phyloP scores from a whole-genome alignment of 371 early-diverging fungal genomes.

The Funneliformis caledonium region DNA sequence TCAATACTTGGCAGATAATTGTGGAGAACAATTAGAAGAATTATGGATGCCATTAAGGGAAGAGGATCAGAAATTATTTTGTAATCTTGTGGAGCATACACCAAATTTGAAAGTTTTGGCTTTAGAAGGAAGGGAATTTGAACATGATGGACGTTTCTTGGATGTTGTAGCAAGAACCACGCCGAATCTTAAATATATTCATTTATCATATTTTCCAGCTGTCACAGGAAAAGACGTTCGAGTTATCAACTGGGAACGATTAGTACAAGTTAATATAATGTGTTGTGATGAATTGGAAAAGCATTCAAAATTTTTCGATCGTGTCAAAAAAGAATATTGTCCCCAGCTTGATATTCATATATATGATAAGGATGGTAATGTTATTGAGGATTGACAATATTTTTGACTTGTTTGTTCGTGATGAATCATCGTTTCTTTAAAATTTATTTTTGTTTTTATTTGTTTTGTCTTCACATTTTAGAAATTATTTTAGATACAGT shows the following conservation, averaged over 20 bases:
- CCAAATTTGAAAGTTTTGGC: constrained; percentile 23
- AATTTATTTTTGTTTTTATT: background rate
- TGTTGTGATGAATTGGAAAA: constrained; percentile 10
- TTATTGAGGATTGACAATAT: background rate
- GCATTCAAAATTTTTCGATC: background rate
- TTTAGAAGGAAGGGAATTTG: constrained; percentile 17
- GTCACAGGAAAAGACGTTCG: background rate
- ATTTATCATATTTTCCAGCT: constrained; percentile 22
- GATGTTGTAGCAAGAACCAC: constrained; percentile 16
- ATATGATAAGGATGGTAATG: constrained; percentile 16
- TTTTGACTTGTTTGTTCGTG: background rate
- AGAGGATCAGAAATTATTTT: constrained; percentile 23
- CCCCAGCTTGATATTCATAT: constrained; percentile 20
- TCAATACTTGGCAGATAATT: constrained; percentile 18
- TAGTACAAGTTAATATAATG: constrained; percentile 18
- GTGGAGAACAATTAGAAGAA: constrained; percentile 23
- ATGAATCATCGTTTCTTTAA: background rate
- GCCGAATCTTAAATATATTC: constrained; percentile 8
- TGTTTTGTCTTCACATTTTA: too few species aligned
- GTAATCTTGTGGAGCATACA: constrained; percentile 20
- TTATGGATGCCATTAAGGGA: constrained; percentile 28
- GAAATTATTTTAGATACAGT: background rate
- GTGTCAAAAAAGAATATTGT: constrained; percentile 7
- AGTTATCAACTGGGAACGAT: background rate
- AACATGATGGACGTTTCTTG: background rate